Evolutionary conservation across 192 early-diverging fungal genomes (phyloP), one percentile per base, ranked within the genome.

Genomic region (Thoreauomyces humboldtii): DNA sequence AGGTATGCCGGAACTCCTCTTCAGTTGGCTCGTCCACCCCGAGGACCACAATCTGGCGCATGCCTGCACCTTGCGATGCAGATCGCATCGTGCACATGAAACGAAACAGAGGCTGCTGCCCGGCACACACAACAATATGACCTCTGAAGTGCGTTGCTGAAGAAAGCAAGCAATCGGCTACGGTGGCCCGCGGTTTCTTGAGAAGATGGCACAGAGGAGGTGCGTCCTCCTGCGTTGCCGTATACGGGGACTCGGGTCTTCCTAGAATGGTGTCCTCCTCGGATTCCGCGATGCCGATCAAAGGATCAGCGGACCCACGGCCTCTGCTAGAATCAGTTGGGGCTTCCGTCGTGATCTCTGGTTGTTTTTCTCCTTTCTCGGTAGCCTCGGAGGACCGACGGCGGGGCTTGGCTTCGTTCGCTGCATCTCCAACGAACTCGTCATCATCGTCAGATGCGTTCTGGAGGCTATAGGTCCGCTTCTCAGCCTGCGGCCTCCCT

Each of bases 81-180:
- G 59, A 60, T 9, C 59, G 59, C 15, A 60, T 38, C 5, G 59
- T 60, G 43, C 59, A 60, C 21, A 60, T 42, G 59, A 60, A 60
- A 27, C 38, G 21, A 27, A 60, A 60, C 25, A 60, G 43, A 2
- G 38, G 38, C 28, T 60, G 59, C 31, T 46, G 19, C 3, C 42
- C 38, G 4, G 42, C 59, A 28, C 38, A 46, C 4, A 60, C 59
- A 15, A 60, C 15, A 5, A 29, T 60, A 31, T 60, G 59, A 29
- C 45, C 43, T 14, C 43, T n/a, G 25, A 60, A 31, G 43, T 60
- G 41, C 19, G 38, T 46, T 1, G 59, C 59, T 38, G 22, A 21
- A 1, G 42, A 4, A 27, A 45, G 2, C 7, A 60, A 2, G 12
- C 41, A 42, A 15, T 60, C 38, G 12, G 21, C 11, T 3, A 25